Evolutionary conservation across 2,329 filamentous ascomycete species (phyloP), one percentile per base, ranked within the genome.

Genomic region (Dactylellina drechsleri): DNA sequence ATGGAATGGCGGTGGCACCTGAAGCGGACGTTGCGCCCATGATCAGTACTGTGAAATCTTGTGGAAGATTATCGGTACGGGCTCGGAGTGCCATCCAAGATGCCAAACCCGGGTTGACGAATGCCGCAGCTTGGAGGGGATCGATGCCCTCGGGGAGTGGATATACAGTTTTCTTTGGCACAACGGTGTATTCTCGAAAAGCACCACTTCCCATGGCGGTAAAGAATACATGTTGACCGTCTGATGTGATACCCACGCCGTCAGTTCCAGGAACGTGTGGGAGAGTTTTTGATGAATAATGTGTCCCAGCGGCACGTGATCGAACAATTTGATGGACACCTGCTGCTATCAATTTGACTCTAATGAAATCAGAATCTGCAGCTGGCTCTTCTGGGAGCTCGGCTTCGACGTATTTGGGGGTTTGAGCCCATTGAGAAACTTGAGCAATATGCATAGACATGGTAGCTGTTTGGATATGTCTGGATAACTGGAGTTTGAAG

Each of bases 21-120:
- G 85, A 86, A 0, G 84, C 83, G 16, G 84, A 85, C 0, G 86
- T 87, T 0, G 83, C 86, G 0, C 87, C 87, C 13, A 87, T 75
- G 50, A 88, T 83, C 13, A 87, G 81, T 2, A 85, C 84, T 2
- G 82, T 84, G 78, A 85, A 87, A 4, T 81, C 80, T 18, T 79
- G 53, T 1, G 82, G 82, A 2, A 85, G 79, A 4, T 80, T 77
- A 3, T 72, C 77, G 0, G 83, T 83, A 4, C 86, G 83, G 45
- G 83, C 81, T 20, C 81, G 82, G 41, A 88, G 80, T 3, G 86
- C 86, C 86, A 88, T 87, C 86, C 86, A 88, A 47, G 83, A 84
- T 62, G 84, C 85, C 82, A 87, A 84, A 26, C 84, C 85, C 0
- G 86, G 86, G 76, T 88, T 89, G 45, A 85, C 82, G 61, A 85